Base-by-base conservation (phyloP, 352 stramenopile species). In the Pythium chondricola region DNA sequence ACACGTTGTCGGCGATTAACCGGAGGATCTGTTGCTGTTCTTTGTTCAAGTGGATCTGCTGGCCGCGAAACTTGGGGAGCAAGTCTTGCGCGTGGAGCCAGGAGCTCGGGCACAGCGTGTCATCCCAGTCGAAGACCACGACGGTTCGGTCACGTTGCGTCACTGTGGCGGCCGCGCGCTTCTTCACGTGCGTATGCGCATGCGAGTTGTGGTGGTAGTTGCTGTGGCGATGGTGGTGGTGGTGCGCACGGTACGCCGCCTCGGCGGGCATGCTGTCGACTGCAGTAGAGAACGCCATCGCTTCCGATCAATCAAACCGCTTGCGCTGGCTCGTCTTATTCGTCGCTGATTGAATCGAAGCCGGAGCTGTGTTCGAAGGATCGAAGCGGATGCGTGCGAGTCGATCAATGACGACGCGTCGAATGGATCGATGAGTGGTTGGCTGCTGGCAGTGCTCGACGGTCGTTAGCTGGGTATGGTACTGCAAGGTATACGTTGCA, bases 41-140 rank as follows among this genome's bases (percentile, higher is more conserved):
- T 30, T 56, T 52, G 4, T 71, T 69, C 11, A 88, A 63, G 24
- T 58, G 39, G 35, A 91, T 86, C 49, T 84, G 58, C 18, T 93
- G 77, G 6, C 82, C 82, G 42, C 77, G 74, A 58, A 68, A 93
- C 56, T 89, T 85, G 32, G 82, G 82, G 42, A 93, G 51, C 29
- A 93, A 59, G 40, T 90, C 69, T 52, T 93, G 71, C 4, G 71
- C 71, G 47, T 93, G 79, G 29, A 93, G 69, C 82, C 82, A 93
- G 20, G 77, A 85, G 60, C 76, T 89, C 30, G 82, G 82, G 42
- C 79, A 91, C n/a, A 93, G 67, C 56, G 82, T 93, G 70, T 93
- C 82, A 58, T 93, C 82, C 82, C 82, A 93, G 57, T 93, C 82
- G 41, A 93, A 93, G 32, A 93, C 82, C 3, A 88, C 79, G 22